Base-by-base conservation (phyloP, 2,329 filamentous ascomycete species). In the Botrytis elliptica region DNA sequence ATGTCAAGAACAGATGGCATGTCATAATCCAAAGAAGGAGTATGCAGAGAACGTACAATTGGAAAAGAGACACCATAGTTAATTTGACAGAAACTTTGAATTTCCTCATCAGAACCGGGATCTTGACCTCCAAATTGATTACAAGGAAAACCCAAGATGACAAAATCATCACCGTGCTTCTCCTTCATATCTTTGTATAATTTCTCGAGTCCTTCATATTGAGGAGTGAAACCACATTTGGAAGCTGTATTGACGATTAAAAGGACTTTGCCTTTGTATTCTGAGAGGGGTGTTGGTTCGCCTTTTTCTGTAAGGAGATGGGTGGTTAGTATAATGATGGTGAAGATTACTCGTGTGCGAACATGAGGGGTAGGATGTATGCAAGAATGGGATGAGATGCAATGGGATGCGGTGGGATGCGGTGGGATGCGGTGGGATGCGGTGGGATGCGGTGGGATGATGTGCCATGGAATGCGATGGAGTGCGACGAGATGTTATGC, bases 161-260 rank as follows among this genome's bases (percentile, higher is more conserved):
- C 87, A 82, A 99, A 96, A 81, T 94, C 88, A 77, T 78, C 82
- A 88, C 74, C 75, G 29, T 97, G 86, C 80, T 89, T 87, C 77
- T 86, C 86, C 79, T 89, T 90, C 81, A 98, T 80, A 74, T 86
- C 84, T 83, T 97, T 93, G 89, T 97, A 97, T 77, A 99, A 89
- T 81, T 89, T 91, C 86, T 99, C 95, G 70, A 99, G 92, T 46
- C 93, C 93, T 76, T 89, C 91, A 84, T 96, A 98, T 85, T 99
- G 96, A 20, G 94, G 94, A 4, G 96, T 98, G 89, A 98, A 98
- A 83, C 96, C 95, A 87, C 96, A 99, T 87, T 98, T 98, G 83
- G 93, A 97, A 79, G 96, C 96, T 1, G 95, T 98, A 90, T 99
- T 99, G 85, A 99, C 94, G 80, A 97, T 88, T 75, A 99, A 91